These are phyloP conservation scores for Bidens hawaiensis DNA, from an alignment of 140 eudicot species.

Conservation along the genomic window DNA sequence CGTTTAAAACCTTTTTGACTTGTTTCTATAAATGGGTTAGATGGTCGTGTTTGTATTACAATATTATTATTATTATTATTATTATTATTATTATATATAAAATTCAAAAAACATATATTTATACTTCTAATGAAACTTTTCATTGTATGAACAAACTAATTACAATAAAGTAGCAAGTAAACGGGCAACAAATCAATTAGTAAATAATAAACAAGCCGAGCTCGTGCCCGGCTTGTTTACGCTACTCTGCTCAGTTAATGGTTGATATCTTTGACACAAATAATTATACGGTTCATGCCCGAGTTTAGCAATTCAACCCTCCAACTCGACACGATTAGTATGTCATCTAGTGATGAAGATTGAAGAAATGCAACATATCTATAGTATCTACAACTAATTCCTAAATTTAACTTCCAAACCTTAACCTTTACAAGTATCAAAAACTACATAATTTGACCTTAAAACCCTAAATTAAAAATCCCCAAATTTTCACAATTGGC, in stretches of 20 bases:
- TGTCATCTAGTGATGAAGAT: neutral
- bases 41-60: neutral
- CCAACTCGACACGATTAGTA: neutral
- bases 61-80: too few species aligned
- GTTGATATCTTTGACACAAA: neutral
- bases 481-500: neutral
- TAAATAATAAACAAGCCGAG: too few species aligned
- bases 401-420: constrained; percentile 7
- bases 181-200: too few species aligned
- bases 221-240: neutral
- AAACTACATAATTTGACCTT: neutral
- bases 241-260: neutral
- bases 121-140: too few species aligned
- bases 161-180: too few species aligned
- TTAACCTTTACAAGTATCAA: neutral
- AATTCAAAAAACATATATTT: too few species aligned
- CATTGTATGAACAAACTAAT: too few species aligned
- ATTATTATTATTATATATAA: too few species aligned
- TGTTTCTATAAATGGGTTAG: neutral
- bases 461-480: neutral
- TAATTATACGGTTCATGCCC: neutral
- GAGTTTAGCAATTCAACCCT: neutral
- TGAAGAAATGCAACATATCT: constrained; percentile 12
- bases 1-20: neutral
- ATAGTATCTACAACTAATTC: neutral